phyloP scores from a whole-genome alignment of 192 early-diverging fungal species.

The Coemansia sp. region DNA sequence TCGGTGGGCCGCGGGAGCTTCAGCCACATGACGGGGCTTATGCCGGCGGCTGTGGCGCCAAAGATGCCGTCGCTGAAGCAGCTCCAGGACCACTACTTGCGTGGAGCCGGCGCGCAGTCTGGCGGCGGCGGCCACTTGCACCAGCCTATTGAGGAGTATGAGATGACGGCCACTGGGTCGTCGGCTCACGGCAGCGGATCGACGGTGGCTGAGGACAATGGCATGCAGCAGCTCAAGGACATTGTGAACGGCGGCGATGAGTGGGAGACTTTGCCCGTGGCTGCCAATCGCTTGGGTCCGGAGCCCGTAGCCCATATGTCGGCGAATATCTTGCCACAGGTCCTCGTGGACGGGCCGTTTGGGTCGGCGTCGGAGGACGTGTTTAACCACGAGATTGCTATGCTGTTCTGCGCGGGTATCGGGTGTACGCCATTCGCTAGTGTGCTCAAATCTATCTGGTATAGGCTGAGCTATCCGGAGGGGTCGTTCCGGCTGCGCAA shows the following conservation, averaged over 20 bases:
- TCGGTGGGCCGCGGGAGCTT: background rate
- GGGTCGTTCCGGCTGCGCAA: conserved; percentile 63
- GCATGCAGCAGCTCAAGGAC: conserved; percentile 31
- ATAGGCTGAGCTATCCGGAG: conserved; percentile 59
- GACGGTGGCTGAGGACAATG: conserved; percentile 6
- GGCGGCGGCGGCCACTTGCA: background rate
- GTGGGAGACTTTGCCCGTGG: conserved; percentile 27
- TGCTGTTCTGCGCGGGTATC: conserved; percentile 81
- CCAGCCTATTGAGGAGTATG: conserved; percentile 21
- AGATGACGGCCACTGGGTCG: conserved; percentile 12
- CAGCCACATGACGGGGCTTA: background rate
- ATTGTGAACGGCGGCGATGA: conserved; percentile 35
- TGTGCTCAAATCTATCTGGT: conserved; percentile 80
- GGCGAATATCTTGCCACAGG: conserved; percentile 58
- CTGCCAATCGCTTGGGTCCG: conserved; percentile 7
- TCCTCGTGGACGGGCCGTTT: conserved; percentile 78
- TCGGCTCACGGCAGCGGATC: conserved; percentile 14
- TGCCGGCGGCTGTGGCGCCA: background rate
- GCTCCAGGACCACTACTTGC: conserved; percentile 50
- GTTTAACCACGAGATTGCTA: conserved; percentile 73
- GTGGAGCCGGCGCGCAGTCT: conserved; percentile 5
- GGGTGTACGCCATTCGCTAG: conserved; percentile 84
- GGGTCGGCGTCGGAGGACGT: conserved; percentile 80
- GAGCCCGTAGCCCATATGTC: conserved; percentile 29
- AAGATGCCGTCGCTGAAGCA: conserved; percentile 50